Conservation (phyloP, 2,329 filamentous ascomycete genomes). For the Hysterium pulicare region DNA sequence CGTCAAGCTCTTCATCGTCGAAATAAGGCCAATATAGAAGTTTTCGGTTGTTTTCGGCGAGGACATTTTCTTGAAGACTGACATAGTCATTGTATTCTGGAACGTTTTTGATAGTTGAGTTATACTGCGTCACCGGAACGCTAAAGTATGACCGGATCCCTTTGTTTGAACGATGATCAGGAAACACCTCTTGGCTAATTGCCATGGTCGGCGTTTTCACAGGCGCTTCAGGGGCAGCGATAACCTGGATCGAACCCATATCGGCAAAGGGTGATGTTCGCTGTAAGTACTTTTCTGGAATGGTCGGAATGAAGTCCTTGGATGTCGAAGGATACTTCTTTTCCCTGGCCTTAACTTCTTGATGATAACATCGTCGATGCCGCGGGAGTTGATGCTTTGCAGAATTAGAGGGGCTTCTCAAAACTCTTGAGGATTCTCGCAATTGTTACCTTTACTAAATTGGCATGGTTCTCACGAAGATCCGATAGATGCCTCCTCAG, state of each 20-base stretch:
- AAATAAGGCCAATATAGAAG: constrained; percentile 38
- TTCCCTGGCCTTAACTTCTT: constrained; percentile 12
- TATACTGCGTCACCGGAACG: constrained; percentile 14
- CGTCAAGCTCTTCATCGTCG: constrained; percentile 19
- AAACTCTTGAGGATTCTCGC: too few relatives aligned
- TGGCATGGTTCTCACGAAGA: constrained; percentile 2
- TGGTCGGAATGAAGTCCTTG: background rate
- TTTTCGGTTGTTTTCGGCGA: constrained; percentile 39
- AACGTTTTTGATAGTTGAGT: constrained; percentile 16
- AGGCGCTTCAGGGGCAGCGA: constrained; percentile 3
- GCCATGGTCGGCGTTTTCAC: constrained; percentile 2
- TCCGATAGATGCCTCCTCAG: background rate
- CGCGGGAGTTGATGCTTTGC: constrained; percentile 13
- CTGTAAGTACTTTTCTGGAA: constrained; percentile 15
- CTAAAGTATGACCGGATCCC: constrained; percentile 6
- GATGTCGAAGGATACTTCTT: constrained; percentile 2
- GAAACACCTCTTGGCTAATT: constrained; percentile 17
- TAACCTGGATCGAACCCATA: constrained; percentile 17
- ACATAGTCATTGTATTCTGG: constrained; percentile 43
- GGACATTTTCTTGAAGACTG: constrained; percentile 40
- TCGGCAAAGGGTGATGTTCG: constrained; percentile 19
- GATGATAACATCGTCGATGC: constrained; percentile 20
- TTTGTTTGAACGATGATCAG: constrained; percentile 9
- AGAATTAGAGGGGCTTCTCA: too few relatives aligned
- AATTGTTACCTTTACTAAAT: constrained; percentile 1